phyloP scores from a whole-genome alignment of 2,329 filamentous ascomycete genomes.

The Emydomyces testavorans region DNA sequence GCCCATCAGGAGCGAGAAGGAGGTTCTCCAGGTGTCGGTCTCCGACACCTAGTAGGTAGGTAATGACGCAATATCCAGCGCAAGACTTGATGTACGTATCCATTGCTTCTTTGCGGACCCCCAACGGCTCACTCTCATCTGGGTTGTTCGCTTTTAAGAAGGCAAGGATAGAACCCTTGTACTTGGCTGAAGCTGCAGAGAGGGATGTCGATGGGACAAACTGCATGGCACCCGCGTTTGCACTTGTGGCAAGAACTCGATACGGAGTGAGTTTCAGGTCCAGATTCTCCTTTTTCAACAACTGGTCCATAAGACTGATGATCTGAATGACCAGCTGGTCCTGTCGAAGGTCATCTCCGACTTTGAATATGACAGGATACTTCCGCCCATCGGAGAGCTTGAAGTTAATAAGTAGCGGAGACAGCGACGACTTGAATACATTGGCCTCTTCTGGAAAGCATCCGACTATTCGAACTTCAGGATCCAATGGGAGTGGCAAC shows the following conservation, averaged over 20 bases:
- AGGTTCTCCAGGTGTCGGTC: constrained; percentile 94
- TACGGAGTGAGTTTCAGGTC: constrained; percentile 93
- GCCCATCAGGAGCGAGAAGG: constrained; percentile 73
- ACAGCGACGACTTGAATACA: constrained; percentile 91
- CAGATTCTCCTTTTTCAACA: constrained; percentile 89
- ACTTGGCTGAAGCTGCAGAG: constrained; percentile 71
- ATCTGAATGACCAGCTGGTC: constrained; percentile 96
- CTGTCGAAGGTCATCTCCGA: constrained; percentile 88
- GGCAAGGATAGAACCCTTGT: constrained; percentile 63
- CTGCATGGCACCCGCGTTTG: constrained; percentile 79
- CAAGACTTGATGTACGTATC: constrained; percentile 94
- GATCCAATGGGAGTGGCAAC: constrained; percentile 77
- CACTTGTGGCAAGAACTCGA: constrained; percentile 86
- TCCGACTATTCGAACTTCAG: constrained; percentile 64
- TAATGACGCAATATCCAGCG: constrained; percentile 96
- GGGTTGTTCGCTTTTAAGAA: constrained; percentile 86
- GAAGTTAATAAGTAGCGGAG: constrained; percentile 83
- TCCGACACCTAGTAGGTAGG: constrained; percentile 90
- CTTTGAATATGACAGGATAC: constrained; percentile 95
- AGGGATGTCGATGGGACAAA: constrained; percentile 82
- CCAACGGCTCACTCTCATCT: constrained; percentile 66
- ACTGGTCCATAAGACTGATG: constrained; percentile 93
- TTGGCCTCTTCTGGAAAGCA: constrained; percentile 73
- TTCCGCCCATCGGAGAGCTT: constrained; percentile 63
- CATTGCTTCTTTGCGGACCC: constrained; percentile 81